phyloP scores from a whole-genome alignment of 2,329 filamentous ascomycete species.

The Epichloe gansuensis region DNA sequence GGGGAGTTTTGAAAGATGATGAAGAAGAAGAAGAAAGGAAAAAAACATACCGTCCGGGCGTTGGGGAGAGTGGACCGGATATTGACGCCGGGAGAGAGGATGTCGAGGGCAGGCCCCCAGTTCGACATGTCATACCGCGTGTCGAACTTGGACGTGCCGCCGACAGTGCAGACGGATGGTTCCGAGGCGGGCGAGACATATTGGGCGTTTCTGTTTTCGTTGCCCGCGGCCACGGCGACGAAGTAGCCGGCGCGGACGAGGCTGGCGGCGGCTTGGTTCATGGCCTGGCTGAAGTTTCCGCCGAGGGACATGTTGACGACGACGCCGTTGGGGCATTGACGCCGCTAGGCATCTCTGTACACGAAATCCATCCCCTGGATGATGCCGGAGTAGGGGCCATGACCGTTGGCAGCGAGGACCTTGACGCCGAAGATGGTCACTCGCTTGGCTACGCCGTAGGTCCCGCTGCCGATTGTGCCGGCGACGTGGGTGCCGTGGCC shows the following conservation, averaged over 20 bases:
- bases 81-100: conserved; percentile 30
- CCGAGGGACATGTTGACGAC: conserved; percentile 41
- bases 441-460: conserved; percentile 28
- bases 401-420: conserved; percentile 18
- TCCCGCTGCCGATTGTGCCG: conserved; percentile 19
- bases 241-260: conserved; percentile 30
- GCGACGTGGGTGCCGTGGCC: conserved; percentile 20
- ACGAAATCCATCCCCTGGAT: conserved; percentile 29
- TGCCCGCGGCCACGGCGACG: conserved; percentile 39
- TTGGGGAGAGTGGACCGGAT: conserved; percentile 32
- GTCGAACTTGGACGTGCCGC: conserved; percentile 24
- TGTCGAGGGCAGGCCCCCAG: conserved; percentile 30
- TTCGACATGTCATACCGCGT: conserved; percentile 30
- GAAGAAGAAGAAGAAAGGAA: background rate
- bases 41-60: conserved; percentile 18
- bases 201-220: conserved; percentile 27
- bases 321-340: conserved; percentile 24
- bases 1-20: background rate
- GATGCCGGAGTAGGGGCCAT: conserved; percentile 12
- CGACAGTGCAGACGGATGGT: conserved; percentile 32
- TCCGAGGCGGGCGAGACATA: conserved; percentile 28
- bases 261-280: conserved; percentile 32
- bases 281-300: conserved; percentile 24
- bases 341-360: conserved; percentile 18
- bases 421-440: conserved; percentile 25